Evolutionary conservation across 2,329 filamentous ascomycete species (phyloP).

Genomic region (Helotiales sp.): DNA sequence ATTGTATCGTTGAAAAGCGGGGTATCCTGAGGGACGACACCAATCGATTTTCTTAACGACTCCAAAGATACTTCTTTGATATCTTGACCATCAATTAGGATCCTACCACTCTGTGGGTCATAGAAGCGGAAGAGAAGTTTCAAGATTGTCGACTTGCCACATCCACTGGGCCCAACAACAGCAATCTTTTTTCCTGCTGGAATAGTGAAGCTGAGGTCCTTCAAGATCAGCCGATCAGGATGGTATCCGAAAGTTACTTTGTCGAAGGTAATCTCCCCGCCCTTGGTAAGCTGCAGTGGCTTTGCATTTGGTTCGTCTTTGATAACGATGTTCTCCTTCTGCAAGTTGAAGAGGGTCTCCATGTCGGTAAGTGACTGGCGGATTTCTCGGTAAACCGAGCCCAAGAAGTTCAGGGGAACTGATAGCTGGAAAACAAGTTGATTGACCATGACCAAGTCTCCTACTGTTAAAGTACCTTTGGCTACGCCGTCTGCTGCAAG

Average conservation of each 20-base stretch:
- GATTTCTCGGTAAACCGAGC: constrained; percentile 95
- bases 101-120: constrained; percentile 80
- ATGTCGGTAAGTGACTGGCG: constrained; percentile 94
- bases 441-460: constrained; percentile 98
- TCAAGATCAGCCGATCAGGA: constrained; percentile 81
- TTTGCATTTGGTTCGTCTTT: constrained; percentile 75
- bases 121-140: constrained; percentile 93
- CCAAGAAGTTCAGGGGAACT: constrained; percentile 94
- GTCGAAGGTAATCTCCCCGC: constrained; percentile 90
- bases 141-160: constrained; percentile 92
- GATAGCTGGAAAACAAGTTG: constrained; percentile 98
- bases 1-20: constrained; percentile 97
- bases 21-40: constrained; percentile 95
- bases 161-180: constrained; percentile 91
- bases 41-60: constrained; percentile 80
- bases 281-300: constrained; percentile 68
- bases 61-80: constrained; percentile 80
- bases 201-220: constrained; percentile 82
- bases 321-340: constrained; percentile 91
- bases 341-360: constrained; percentile 96
- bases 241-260: constrained; percentile 95
- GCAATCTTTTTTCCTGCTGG: constrained; percentile 95
- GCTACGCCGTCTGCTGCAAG: constrained; percentile 89
- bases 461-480: constrained; percentile 78
- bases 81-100: constrained; percentile 91